phyloP scores from a whole-genome alignment of 768 basidiomycete genomes.

The Amanita thiersii region DNA sequence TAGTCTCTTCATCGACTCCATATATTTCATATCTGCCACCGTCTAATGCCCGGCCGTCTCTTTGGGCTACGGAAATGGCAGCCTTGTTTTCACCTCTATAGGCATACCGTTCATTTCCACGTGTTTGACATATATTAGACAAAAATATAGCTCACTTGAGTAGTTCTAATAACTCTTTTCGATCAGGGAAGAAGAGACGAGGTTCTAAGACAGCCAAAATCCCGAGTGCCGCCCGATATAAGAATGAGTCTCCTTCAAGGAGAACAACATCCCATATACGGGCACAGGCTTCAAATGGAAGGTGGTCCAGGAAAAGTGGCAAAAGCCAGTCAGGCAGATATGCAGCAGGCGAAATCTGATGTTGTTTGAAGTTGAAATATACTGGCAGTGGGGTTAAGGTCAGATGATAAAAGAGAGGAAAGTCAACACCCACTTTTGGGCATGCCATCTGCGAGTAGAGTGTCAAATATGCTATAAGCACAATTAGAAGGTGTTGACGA shows the following conservation, averaged over 20 bases:
- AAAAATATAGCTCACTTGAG: constrained; percentile 43
- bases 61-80: constrained; percentile 71
- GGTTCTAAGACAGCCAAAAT: constrained; percentile 79
- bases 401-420: neutral
- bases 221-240: constrained; percentile 79
- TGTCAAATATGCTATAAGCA: constrained; percentile 74
- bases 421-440: constrained; percentile 64
- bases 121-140: neutral
- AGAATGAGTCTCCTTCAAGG: constrained; percentile 85
- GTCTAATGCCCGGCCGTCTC: constrained; percentile 54
- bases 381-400: constrained; percentile 34
- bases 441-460: constrained; percentile 86
- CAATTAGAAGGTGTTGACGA: constrained; percentile 8
- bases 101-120: neutral
- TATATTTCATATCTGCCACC: constrained; percentile 83
- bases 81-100: constrained; percentile 75
- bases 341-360: constrained; percentile 79
- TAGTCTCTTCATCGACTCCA: constrained; percentile 73
- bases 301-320: constrained; percentile 73
- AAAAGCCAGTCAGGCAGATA: constrained; percentile 81
- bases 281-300: constrained; percentile 89
- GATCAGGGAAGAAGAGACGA: constrained; percentile 83
- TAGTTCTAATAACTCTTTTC: constrained; percentile 69
- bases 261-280: constrained; percentile 84
- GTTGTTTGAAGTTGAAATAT: constrained; percentile 92